A percentile compares a stretch with the other conserved stretches of the same genome.
These are phyloP conservation scores for Teratosphaeria viscida DNA, from an alignment of 2,329 filamentous ascomycete genomes.

Conservation along the genomic window DNA sequence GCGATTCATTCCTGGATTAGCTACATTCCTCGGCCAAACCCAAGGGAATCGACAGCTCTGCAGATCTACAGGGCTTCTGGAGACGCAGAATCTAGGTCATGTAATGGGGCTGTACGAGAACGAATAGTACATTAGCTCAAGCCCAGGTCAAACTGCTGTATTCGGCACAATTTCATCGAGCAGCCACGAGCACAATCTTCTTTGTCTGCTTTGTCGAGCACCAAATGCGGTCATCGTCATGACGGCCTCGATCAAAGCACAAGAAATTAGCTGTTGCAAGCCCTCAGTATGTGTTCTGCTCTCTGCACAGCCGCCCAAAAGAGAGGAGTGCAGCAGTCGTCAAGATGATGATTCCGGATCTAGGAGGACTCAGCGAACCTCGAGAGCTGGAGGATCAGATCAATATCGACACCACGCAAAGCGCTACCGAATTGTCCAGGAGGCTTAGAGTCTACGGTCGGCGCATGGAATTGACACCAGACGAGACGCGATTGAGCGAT, in stretches of 20 bases:
- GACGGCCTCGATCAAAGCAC: neutral
- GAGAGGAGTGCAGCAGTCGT: neutral
- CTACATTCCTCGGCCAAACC: too few species aligned
- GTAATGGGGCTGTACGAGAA: neutral
- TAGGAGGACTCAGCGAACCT: constrained; percentile 7
- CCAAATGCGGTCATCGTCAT: neutral
- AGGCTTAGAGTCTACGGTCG: neutral
- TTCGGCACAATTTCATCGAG: neutral
- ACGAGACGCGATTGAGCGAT: neutral
- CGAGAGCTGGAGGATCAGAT: constrained; percentile 1
- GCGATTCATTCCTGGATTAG: too few species aligned
- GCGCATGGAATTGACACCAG: neutral
- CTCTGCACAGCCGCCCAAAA: neutral
- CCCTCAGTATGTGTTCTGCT: neutral
- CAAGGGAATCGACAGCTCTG: too few species aligned
- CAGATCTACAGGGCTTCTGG: too few species aligned
- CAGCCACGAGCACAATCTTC: neutral
- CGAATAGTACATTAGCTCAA: neutral
- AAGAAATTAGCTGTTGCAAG: neutral
- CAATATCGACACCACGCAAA: neutral
- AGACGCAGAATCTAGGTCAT: too few species aligned
- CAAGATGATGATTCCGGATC: constrained; percentile 12
- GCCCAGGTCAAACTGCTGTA: neutral
- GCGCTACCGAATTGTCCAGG: neutral
- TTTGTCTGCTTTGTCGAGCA: neutral